A percentile compares a stretch with the other conserved stretches of the same genome.
phyloP scores from a whole-genome alignment of 2,329 filamentous ascomycete species.

The Fusarium xylarioides region DNA sequence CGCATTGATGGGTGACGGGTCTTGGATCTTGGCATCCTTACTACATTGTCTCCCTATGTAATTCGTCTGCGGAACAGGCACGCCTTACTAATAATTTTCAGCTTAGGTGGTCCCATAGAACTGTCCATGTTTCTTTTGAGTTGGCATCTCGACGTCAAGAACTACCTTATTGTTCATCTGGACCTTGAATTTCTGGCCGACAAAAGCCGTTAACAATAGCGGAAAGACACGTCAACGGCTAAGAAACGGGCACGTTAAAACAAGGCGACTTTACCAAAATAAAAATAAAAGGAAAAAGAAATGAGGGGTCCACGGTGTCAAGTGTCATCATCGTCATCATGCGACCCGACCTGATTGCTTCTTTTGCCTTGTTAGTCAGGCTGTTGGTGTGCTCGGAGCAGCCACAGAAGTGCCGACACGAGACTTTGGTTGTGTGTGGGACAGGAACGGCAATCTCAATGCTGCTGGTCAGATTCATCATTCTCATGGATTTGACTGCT shows the following conservation, averaged over 20 bases:
- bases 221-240: conserved; percentile 29
- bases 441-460: conserved; percentile 7
- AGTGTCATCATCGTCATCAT: conserved; percentile 39
- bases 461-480: background rate
- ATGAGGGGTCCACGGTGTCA: conserved; percentile 28
- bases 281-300: conserved; percentile 5
- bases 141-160: background rate
- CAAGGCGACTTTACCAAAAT: background rate
- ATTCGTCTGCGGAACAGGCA: background rate
- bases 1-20: background rate
- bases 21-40: background rate
- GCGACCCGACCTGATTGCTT: conserved; percentile 13
- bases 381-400: conserved; percentile 14
- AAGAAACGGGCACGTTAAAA: background rate
- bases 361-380: conserved; percentile 7
- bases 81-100: background rate
- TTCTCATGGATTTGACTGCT: background rate
- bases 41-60: background rate
- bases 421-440: conserved; percentile 17
- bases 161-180: background rate
- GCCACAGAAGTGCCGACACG: conserved; percentile 34
- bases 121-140: background rate
- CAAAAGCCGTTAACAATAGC: conserved; percentile 11
- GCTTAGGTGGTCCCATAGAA: background rate
- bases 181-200: conserved; percentile 3